Percentiles rank a stretch among this genome's conserved stretches.
Evolutionary conservation across 1,284 basidiomycete species (phyloP).

Genomic region (Melampsora americana): DNA sequence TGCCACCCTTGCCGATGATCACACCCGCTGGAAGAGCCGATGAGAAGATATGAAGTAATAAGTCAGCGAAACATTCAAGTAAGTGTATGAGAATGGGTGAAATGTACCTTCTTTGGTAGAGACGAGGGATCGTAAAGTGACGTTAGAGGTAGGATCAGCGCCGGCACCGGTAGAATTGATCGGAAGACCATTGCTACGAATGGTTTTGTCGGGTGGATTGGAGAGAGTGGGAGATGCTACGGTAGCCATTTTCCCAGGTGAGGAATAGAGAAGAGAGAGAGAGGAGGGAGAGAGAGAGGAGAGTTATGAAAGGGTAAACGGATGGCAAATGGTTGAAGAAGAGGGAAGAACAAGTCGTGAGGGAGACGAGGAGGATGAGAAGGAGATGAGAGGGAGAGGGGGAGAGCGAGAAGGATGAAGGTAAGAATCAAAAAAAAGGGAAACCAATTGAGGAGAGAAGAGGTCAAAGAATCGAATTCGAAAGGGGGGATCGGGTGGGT

Average conservation of each 20-base stretch:
- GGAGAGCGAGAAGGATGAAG: too few relatives aligned
- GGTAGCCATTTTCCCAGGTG: slow-evolving; percentile 24
- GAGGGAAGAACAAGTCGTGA: slow-evolving; percentile 1
- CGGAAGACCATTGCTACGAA: slow-evolving; percentile 39
- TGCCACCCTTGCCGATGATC: slow-evolving; percentile 75
- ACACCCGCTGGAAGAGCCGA: slow-evolving; percentile 46
- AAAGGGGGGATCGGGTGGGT: too few relatives aligned
- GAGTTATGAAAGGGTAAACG: slow-evolving; percentile 26
- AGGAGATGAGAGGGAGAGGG: background rate
- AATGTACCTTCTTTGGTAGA: slow-evolving; percentile 71
- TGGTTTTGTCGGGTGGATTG: slow-evolving; percentile 47
- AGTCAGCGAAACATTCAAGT: background rate
- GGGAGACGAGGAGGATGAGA: slow-evolving; percentile 12
- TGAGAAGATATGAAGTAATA: background rate
- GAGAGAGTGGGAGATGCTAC: slow-evolving; percentile 48
- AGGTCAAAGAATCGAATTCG: background rate
- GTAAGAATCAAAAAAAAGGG: too few relatives aligned
- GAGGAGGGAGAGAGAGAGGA: slow-evolving; percentile 26
- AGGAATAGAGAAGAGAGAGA: slow-evolving; percentile 19
- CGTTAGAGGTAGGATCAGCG: slow-evolving; percentile 39
- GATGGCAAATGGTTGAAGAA: slow-evolving; percentile 17
- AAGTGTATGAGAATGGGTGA: background rate
- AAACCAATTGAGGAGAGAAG: too few relatives aligned
- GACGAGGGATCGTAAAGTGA: slow-evolving; percentile 87
- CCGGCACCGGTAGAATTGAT: slow-evolving; percentile 41